Conservation (phyloP, 176 grass and related monocot genomes). For the Bolboschoenus planiculmis region DNA sequence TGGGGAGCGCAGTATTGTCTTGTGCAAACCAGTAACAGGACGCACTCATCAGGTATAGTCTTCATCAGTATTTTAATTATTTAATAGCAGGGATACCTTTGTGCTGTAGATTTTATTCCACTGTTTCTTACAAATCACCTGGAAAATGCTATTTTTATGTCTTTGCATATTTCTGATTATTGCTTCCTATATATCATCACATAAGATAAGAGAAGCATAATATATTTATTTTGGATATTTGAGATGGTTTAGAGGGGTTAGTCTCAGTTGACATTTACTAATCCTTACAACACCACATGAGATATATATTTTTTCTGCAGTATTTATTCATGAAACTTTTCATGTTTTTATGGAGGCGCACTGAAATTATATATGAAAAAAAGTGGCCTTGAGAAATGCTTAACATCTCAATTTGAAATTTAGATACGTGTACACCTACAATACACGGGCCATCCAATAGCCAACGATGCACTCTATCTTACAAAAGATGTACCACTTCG, state of each 20-base stretch:
- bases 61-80: constrained; percentile 6
- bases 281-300: neutral
- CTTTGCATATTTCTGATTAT: neutral
- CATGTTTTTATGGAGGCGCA: neutral
- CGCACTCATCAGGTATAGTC: constrained; percentile 88
- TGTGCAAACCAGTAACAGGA: constrained; percentile 92
- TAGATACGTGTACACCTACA: constrained; percentile 97
- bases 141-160: neutral
- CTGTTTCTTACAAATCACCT: neutral
- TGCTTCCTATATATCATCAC: neutral
- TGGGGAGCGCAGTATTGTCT: constrained; percentile 65
- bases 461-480: constrained; percentile 76
- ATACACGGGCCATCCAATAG: constrained; percentile 81
- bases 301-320: neutral
- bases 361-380: neutral
- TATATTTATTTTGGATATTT: neutral
- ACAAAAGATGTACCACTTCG: constrained; percentile 41
- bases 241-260: neutral
- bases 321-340: neutral
- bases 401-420: constrained; percentile 10
- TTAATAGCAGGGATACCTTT: neutral
- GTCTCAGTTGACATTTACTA: neutral
- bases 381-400: neutral
- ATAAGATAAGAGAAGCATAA: neutral
- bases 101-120: neutral